A percentile compares a stretch with the other conserved stretches of the same genome.
Conservation (phyloP, 78 protist species). For the Speleostelium caveatum region DNA sequence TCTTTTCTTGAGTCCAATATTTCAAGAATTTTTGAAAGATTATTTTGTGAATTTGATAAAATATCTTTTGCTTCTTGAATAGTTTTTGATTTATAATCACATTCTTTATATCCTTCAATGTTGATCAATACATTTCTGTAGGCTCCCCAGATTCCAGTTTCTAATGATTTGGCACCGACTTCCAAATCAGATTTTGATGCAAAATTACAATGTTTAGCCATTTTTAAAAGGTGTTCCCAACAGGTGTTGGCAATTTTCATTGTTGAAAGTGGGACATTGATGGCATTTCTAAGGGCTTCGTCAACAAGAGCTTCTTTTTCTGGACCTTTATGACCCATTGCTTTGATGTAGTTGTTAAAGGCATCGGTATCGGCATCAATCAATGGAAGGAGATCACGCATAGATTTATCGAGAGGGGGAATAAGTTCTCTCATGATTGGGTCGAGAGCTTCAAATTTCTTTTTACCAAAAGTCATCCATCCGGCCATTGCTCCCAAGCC, state of each 20-base stretch:
- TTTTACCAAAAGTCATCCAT: slow-evolving; percentile 82
- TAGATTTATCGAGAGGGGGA: slow-evolving; percentile 74
- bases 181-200: slow-evolving; percentile 71
- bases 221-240: slow-evolving; percentile 45
- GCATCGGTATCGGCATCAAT: slow-evolving; percentile 77
- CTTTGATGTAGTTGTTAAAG: slow-evolving; percentile 42
- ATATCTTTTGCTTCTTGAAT: slow-evolving; percentile 7
- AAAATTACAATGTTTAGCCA: slow-evolving; percentile 51
- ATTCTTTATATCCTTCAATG: slow-evolving; percentile 26
- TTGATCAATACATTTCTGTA: slow-evolving; percentile 51
- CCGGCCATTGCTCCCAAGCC: slow-evolving; percentile 82
- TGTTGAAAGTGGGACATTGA: slow-evolving; percentile 49
- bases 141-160: slow-evolving; percentile 77
- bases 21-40: slow-evolving; percentile 1
- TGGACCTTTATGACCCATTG: slow-evolving; percentile 1
- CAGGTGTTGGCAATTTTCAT: slow-evolving; percentile 46
- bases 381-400: slow-evolving; percentile 66
- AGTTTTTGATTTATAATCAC: neutral
- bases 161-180: slow-evolving; percentile 65
- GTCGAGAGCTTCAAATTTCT: slow-evolving; percentile 65
- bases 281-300: slow-evolving; percentile 29
- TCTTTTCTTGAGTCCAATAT: slow-evolving; percentile 35
- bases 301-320: slow-evolving; percentile 18
- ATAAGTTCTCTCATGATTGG: slow-evolving; percentile 51
- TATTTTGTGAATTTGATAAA: neutral